Evolutionary conservation across 2,329 filamentous ascomycete genomes (phyloP), one percentile per base, ranked within the genome.

Genomic region (Stenocarpella maydis): DNA sequence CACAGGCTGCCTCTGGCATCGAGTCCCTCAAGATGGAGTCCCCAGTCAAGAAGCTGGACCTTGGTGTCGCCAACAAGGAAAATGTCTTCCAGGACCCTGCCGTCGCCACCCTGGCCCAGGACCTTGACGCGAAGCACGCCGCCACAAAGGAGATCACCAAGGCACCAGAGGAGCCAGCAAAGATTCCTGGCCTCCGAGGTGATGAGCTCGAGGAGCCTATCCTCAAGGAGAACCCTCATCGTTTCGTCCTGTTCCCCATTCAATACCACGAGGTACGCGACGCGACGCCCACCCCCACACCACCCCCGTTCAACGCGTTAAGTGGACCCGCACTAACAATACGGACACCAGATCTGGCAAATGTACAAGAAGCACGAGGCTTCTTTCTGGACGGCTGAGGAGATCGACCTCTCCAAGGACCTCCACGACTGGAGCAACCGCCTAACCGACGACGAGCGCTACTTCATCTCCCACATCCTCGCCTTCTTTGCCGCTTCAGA

Each of bases 331-430:
- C 69, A 76, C 82, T 86, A 79, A 87, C 79, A 69, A 68, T 72
- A 68, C 71, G 72, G 64, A 72, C 61, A 65, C 71, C 74, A 98
- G 95, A 97, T 98, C 82, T 99, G 96, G 96, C 95, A 98, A 83
- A 98, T 98, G 95, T 99, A 99, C 90, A 99, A 99, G 90, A 98
- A 98, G 86, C 95, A 95, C 74, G 95, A 99, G 83, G 96, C 96
- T 65, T 98, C 96, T 52, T 99, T 99, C 91, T 99, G 96, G 96
- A 99, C 96, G 50, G 96, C 96, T 65, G 96, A 99, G 83, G 96
- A 99, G 87, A 98, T 99, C 76, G 96, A 99, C 83, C 90, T 99
- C 64, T 98, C 95, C 78, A 99, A 99, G 86, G 96, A 99, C 82
- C 88, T 98, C 70, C 93, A 98, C 86, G 96, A 99, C 86, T 99